These are phyloP conservation scores for Gentiana dahurica DNA, from an alignment of 257 asterid genomes.

Conservation along the genomic window DNA sequence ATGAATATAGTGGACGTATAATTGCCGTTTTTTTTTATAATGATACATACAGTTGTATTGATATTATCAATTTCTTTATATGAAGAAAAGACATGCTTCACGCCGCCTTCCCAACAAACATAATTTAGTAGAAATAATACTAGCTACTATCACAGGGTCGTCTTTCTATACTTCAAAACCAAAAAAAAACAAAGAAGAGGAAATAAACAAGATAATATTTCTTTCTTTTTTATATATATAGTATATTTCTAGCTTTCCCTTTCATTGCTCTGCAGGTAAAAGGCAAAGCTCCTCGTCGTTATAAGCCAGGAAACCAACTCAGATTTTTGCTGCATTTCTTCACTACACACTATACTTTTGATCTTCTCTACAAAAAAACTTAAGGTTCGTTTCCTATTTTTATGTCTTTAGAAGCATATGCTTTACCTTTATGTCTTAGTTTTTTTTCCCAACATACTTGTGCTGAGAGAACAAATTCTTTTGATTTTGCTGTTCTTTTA, in stretches of 20 bases:
- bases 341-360: constrained; percentile 2
- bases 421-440: neutral
- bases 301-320: constrained; percentile 10
- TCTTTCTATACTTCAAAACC: constrained; percentile 12
- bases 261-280: constrained; percentile 18
- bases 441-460: too few relatives aligned
- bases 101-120: neutral
- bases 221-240: neutral
- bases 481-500: neutral
- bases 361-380: constrained; percentile 3
- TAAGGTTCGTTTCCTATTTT: neutral
- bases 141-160: constrained; percentile 12
- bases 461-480: neutral
- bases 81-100: too few relatives aligned
- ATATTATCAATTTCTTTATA: too few relatives aligned
- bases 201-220: neutral
- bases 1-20: too few relatives aligned
- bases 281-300: constrained; percentile 6
- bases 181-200: constrained; percentile 1
- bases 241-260: constrained; percentile 25
- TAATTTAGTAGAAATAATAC: neutral
- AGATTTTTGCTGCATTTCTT: constrained; percentile 2
- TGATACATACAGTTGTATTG: too few relatives aligned
- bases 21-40: too few relatives aligned
- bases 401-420: neutral